Conservation (phyloP, 495 filamentous ascomycete species). For the Mytilinidion resinicola region DNA sequence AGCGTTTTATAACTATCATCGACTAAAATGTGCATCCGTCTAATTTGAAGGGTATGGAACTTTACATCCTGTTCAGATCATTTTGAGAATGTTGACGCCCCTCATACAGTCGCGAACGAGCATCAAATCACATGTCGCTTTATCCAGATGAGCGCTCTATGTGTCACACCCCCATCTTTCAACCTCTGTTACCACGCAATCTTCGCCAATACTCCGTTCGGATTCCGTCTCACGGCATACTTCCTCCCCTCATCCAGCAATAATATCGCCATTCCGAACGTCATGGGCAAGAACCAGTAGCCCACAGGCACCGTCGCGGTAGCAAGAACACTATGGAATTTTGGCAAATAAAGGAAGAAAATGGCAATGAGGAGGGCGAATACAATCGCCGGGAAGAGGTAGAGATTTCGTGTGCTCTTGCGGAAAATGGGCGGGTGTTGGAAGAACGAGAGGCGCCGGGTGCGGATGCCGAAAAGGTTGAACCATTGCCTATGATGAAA, state of each 20-base stretch:
- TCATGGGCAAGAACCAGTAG: slow-evolving; percentile 60
- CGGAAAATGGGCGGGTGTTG: slow-evolving; percentile 58
- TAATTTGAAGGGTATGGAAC: too few species aligned
- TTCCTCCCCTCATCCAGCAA: slow-evolving; percentile 55
- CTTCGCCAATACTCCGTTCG: slow-evolving; percentile 40
- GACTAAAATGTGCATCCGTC: too few species aligned
- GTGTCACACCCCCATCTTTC: background rate
- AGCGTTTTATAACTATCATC: too few species aligned
- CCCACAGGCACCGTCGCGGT: slow-evolving; percentile 55
- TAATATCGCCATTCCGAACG: slow-evolving; percentile 56
- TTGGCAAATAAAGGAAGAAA: slow-evolving; percentile 22
- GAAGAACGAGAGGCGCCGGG: slow-evolving; percentile 57
- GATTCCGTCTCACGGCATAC: slow-evolving; percentile 45
- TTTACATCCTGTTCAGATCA: too few species aligned
- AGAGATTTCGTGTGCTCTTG: slow-evolving; percentile 51
- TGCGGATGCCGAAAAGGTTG: slow-evolving; percentile 59
- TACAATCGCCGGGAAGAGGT: slow-evolving; percentile 57
- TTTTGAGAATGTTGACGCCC: too few species aligned
- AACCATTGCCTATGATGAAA: slow-evolving; percentile 56
- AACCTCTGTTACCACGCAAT: slow-evolving; percentile 44
- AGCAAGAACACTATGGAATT: slow-evolving; percentile 46
- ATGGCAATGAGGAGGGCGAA: slow-evolving; percentile 51
- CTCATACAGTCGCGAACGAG: too few species aligned
- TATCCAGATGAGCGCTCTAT: too few species aligned
- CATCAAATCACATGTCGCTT: too few species aligned